Evolutionary conservation across 1,139 yeast species (phyloP).

Genomic region (Pichia norvegensis): DNA sequence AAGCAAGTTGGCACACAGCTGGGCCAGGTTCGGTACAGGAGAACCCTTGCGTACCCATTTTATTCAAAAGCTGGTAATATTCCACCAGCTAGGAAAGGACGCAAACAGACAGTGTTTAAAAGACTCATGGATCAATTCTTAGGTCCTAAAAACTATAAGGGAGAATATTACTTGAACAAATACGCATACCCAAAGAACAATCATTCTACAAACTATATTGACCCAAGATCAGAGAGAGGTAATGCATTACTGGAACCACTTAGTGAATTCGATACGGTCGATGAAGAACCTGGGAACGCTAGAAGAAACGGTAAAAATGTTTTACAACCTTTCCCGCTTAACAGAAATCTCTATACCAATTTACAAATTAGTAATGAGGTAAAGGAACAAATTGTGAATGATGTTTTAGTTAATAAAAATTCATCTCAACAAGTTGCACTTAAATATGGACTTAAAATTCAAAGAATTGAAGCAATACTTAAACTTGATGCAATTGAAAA

Average conservation of each 20-base stretch:
- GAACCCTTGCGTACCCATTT: slow-evolving; percentile 41
- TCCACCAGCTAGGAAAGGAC: slow-evolving; percentile 36
- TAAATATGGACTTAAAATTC: slow-evolving; percentile 70
- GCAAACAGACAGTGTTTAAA: slow-evolving; percentile 34
- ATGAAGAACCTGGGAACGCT: slow-evolving; percentile 8
- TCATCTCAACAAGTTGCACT: slow-evolving; percentile 72
- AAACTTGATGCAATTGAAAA: slow-evolving; percentile 60
- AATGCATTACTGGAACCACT: slow-evolving; percentile 28
- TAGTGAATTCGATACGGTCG: slow-evolving; percentile 14
- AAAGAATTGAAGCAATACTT: slow-evolving; percentile 79
- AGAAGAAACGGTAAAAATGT: slow-evolving; percentile 14
- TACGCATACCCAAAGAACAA: slow-evolving; percentile 66
- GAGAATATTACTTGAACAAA: slow-evolving; percentile 72
- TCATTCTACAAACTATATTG: slow-evolving; percentile 68
- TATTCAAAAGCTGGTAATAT: slow-evolving; percentile 37
- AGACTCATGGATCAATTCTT: slow-evolving; percentile 47
- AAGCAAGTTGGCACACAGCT: slow-evolving; percentile 16
- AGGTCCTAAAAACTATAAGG: slow-evolving; percentile 79
- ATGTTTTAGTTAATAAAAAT: slow-evolving; percentile 43
- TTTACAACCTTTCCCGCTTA: slow-evolving; percentile 74
- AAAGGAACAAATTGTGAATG: slow-evolving; percentile 53
- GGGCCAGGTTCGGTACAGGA: slow-evolving; percentile 31
- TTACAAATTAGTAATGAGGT: slow-evolving; percentile 49
- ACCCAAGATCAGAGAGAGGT: slow-evolving; percentile 47
- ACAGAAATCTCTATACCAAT: slow-evolving; percentile 63